A percentile compares a stretch with the other conserved stretches of the same genome.
Evolutionary conservation across 345 rosid species (phyloP).

Genomic region (Clausena lansium): DNA sequence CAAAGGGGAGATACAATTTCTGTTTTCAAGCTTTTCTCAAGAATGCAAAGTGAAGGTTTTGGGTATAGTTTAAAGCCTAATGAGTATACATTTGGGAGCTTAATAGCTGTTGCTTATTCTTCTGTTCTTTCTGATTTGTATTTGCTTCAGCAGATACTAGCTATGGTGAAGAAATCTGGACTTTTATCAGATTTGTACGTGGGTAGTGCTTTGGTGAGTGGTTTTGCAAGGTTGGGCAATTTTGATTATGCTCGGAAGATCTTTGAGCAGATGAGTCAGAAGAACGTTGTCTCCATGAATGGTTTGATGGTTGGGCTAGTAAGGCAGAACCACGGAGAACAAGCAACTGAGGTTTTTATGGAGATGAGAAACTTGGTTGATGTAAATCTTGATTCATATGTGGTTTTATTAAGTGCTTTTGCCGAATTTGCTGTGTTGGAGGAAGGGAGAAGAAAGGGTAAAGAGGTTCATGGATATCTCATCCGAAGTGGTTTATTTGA

Average conservation of each 20-base stretch:
- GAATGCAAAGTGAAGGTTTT: conserved; percentile 50
- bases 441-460: conserved; percentile 70
- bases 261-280: conserved; percentile 57
- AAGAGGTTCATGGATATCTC: conserved; percentile 78
- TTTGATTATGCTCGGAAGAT: conserved; percentile 53
- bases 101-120: conserved; percentile 67
- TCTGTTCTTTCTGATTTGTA: conserved; percentile 39
- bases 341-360: conserved; percentile 57
- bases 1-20: conserved; percentile 48
- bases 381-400: conserved; percentile 58
- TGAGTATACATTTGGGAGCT: conserved; percentile 88
- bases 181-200: conserved; percentile 68
- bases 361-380: conserved; percentile 51
- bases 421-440: conserved; percentile 50
- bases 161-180: conserved; percentile 62
- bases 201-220: conserved; percentile 83
- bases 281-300: conserved; percentile 73
- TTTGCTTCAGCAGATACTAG: conserved; percentile 74
- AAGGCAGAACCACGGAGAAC: conserved; percentile 65
- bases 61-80: conserved; percentile 48
- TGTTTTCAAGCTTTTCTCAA: conserved; percentile 62
- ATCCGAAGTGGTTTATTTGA: conserved; percentile 50
- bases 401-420: conserved; percentile 71
- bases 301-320: conserved; percentile 87
- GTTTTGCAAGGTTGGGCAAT: conserved; percentile 66